Base-by-base conservation (phyloP, 306 rosid genomes). In the Purshia tridentata region DNA sequence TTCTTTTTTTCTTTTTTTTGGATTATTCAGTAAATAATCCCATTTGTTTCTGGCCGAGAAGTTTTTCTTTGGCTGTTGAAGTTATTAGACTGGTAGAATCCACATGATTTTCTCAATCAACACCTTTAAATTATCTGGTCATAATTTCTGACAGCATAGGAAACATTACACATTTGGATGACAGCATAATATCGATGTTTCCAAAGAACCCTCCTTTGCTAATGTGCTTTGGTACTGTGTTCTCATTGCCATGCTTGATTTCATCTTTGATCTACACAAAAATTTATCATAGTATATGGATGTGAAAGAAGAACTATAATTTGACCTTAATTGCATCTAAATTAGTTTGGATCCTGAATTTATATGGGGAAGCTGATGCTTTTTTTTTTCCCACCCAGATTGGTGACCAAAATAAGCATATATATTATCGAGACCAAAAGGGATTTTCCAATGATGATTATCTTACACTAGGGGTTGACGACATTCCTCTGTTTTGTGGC, bases 391-490 rank as follows among this genome's bases (percentile, higher is more conserved):
- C 50, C 55, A 46, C 8, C 61, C 75, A 81, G 82, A 72, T 81
- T 69, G 85, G 85, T 73, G 79, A 68, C 15, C 76, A 52, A 45
- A 62, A 81, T 65, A 81, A 69, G 62, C 70, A 81, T 56, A 81
- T 81, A 77, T 81, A 77, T 39, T 81, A 77, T 54, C 72, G n/a
- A 11, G 85, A 81, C 73, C 74, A 81, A 81, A 61, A 73, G 6
- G 85, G 85, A 58, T 73, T 62, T 50, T 73, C 82, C 37, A 81
- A 57, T 61, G 70, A 77, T 37, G 79, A 73, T 49, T 81, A 73
- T 61, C 85, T 81, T 62, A 81, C 85, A 35, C 76, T 77, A n/a
- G 79, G 82, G 71, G 85, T 81, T 57, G 85, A 81, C 48, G 56
- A 81, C 42, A 41, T 81, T 64, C 76, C 82, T 73, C 66, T 81